phyloP scores from a whole-genome alignment of 345 rosid genomes.

The Citrus sinensis region DNA sequence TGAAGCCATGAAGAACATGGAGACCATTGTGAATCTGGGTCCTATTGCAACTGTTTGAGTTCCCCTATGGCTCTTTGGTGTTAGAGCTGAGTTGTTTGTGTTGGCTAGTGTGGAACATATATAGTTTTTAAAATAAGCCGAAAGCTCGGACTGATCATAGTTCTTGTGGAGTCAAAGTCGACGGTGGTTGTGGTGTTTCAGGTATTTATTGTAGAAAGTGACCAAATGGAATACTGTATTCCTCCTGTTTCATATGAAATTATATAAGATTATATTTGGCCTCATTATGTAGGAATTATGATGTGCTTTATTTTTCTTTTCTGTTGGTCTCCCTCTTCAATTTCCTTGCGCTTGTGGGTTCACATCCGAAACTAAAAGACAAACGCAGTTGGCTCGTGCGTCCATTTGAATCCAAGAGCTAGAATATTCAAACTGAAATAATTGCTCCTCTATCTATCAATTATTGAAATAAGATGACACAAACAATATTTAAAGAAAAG shows the following conservation, averaged over 20 bases:
- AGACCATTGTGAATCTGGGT: constrained; percentile 22
- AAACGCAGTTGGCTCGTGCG: background rate
- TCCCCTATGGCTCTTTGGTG: background rate
- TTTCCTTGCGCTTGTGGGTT: background rate
- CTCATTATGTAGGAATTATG: background rate
- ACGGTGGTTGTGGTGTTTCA: background rate
- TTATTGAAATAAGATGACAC: background rate
- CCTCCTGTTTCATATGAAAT: background rate
- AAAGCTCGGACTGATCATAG: constrained; percentile 1
- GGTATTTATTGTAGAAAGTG: constrained; percentile 1
- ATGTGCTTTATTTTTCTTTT: background rate
- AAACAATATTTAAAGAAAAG: background rate
- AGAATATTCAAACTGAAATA: background rate
- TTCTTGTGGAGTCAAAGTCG: background rate
- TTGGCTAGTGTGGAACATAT: background rate
- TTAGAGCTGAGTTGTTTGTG: background rate
- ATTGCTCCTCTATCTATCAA: background rate
- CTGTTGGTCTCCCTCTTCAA: background rate
- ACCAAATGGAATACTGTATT: constrained; percentile 1
- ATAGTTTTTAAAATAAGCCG: background rate
- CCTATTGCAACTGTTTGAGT: constrained; percentile 40
- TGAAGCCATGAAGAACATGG: constrained; percentile 63
- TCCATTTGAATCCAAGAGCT: background rate
- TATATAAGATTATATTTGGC: background rate
- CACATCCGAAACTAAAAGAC: background rate